Conservation (phyloP, 306 rosid species). For the Prunus mongolica region DNA sequence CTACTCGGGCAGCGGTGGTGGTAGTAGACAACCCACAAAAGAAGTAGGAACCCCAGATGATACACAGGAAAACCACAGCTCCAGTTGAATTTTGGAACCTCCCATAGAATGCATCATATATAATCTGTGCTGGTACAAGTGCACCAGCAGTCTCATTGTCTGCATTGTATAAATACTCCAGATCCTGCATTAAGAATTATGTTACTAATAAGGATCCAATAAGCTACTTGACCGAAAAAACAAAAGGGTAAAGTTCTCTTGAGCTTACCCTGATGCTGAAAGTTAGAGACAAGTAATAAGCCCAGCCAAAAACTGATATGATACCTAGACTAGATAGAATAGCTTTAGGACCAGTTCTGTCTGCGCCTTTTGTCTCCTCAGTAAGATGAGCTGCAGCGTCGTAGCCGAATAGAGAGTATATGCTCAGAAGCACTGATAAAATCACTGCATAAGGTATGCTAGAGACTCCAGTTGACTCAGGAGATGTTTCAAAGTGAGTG, state of each 20-base stretch:
- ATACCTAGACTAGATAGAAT: too few species aligned
- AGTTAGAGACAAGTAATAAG: slow-evolving; percentile 25
- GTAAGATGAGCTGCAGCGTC: slow-evolving; percentile 29
- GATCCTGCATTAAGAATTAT: slow-evolving; percentile 9
- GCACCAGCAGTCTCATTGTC: slow-evolving; percentile 26
- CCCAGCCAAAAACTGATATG: neutral
- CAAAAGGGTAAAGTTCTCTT: neutral
- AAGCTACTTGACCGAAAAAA: neutral
- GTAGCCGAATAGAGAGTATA: slow-evolving; percentile 11
- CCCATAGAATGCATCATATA: slow-evolving; percentile 25
- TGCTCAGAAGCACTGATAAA: slow-evolving; percentile 18
- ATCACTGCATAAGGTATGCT: slow-evolving; percentile 26
- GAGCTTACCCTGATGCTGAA: slow-evolving; percentile 24
- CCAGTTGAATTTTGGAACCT: slow-evolving; percentile 20
- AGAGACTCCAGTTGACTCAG: slow-evolving; percentile 10
- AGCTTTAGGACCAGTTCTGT: too few species aligned
- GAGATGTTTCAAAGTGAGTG: neutral
- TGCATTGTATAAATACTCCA: slow-evolving; percentile 14
- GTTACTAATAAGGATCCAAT: neutral
- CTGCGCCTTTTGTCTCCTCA: slow-evolving; percentile 18
- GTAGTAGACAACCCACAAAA: slow-evolving; percentile 21
- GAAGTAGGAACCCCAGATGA: slow-evolving; percentile 26
- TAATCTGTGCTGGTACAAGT: slow-evolving; percentile 25
- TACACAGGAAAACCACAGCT: slow-evolving; percentile 20
- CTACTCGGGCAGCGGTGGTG: slow-evolving; percentile 21